Percentiles rank a stretch among this genome's conserved stretches.
phyloP scores from a whole-genome alignment of 192 early-diverging fungal species.

The Kappamyces sp. region DNA sequence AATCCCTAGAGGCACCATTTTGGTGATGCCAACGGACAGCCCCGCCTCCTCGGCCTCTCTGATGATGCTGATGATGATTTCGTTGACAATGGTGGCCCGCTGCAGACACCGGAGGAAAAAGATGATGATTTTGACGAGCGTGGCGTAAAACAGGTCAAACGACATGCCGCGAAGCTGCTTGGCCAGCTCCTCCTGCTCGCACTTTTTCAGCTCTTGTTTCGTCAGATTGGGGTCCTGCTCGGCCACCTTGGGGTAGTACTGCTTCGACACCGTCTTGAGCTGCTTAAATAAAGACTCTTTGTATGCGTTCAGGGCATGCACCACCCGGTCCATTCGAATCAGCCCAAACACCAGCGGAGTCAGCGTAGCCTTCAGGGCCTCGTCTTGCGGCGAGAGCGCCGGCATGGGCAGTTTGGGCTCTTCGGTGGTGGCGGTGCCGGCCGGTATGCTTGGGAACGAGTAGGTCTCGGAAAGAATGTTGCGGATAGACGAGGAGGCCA shows the following conservation, averaged over 20 bases:
- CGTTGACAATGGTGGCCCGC: conserved; percentile 65
- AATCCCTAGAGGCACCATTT: neutral
- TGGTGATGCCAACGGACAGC: conserved; percentile 35
- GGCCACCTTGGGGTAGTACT: conserved; percentile 27
- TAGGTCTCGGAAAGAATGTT: conserved; percentile 32
- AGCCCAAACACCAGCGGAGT: conserved; percentile 72
- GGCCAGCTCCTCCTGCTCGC: conserved; percentile 50
- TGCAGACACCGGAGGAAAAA: conserved; percentile 69
- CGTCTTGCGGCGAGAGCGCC: conserved; percentile 17
- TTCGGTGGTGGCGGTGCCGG: conserved; percentile 15
- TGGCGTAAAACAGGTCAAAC: conserved; percentile 74
- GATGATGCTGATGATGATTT: conserved; percentile 58
- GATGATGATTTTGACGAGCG: conserved; percentile 70
- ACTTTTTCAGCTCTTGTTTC: neutral
- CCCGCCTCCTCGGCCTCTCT: conserved; percentile 49
- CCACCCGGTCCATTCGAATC: conserved; percentile 64
- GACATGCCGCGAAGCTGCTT: conserved; percentile 71
- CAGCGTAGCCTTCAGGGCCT: conserved; percentile 49
- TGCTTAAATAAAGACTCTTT: conserved; percentile 71
- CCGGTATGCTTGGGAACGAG: conserved; percentile 15
- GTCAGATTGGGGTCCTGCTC: neutral
- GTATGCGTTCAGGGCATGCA: conserved; percentile 63
- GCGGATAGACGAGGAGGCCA: conserved; percentile 22
- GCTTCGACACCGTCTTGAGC: conserved; percentile 70
- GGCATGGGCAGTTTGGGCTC: conserved; percentile 5